Percentiles rank a stretch among this genome's conserved stretches.
Conservation (phyloP, 2,329 filamentous ascomycete genomes). For the Exophiala oligosperma region DNA sequence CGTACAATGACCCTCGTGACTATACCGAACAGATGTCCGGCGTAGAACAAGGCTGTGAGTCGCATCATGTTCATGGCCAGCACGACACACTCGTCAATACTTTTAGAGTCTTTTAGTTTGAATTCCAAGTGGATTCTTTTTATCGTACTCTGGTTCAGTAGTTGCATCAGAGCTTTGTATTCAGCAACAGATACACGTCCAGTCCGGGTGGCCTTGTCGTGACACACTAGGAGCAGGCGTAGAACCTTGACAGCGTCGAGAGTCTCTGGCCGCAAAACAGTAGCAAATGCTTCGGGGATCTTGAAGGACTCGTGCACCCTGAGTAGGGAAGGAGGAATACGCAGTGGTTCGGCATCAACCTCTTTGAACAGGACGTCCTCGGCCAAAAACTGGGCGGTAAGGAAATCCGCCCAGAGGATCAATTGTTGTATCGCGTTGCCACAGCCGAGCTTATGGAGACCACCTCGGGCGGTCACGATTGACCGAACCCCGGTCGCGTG, state of each 20-base stretch:
- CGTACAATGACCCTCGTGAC: constrained; percentile 6
- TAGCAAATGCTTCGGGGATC: not conserved
- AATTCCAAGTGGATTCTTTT: constrained; percentile 2
- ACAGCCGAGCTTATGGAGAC: constrained; percentile 1
- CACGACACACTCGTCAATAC: constrained; percentile 6
- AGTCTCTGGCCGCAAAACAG: not conserved
- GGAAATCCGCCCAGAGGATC: constrained; percentile 13
- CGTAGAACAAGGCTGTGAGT: constrained; percentile 8
- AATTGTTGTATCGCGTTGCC: constrained; percentile 5
- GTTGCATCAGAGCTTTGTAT: constrained; percentile 7
- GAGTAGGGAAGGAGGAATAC: not conserved
- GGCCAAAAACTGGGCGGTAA: constrained; percentile 12
- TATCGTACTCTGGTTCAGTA: constrained; percentile 10
- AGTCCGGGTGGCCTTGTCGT: constrained; percentile 1
- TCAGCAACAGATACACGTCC: constrained; percentile 9
- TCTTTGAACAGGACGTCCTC: constrained; percentile 10
- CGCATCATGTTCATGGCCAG: constrained; percentile 13
- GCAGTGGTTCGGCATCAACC: not conserved
- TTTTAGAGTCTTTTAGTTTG: not conserved
- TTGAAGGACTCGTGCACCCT: not conserved
- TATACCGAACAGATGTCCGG: constrained; percentile 6
- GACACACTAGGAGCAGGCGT: constrained; percentile 6
- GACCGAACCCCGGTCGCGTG: constrained; percentile 9
- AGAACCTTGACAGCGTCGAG: constrained; percentile 6
- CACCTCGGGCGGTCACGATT: constrained; percentile 6